These are phyloP conservation scores for Xerocomellus amylosporus DNA, from an alignment of 768 basidiomycete species.

Conservation along the genomic window DNA sequence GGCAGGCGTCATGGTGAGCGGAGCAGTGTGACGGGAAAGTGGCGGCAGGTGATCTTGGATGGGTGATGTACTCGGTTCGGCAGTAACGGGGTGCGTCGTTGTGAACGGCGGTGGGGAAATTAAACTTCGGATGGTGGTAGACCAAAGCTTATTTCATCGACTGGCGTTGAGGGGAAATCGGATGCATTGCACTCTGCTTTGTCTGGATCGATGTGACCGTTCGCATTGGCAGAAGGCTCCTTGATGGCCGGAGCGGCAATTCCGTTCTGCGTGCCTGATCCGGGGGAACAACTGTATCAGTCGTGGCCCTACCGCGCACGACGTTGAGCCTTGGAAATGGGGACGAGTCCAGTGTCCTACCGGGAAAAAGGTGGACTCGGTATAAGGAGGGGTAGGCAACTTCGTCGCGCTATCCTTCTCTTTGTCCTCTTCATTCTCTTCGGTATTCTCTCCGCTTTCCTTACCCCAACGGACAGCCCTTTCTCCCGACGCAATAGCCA, in stretches of 20 bases:
- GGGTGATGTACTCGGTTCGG: slow-evolving; percentile 7
- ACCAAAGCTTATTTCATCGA: slow-evolving; percentile 23
- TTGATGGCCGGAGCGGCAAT: neutral
- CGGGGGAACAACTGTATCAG: slow-evolving; percentile 3
- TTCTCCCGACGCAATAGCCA: slow-evolving; percentile 61
- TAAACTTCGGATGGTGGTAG: slow-evolving; percentile 7
- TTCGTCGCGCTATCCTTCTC: slow-evolving; percentile 13
- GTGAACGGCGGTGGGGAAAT: neutral
- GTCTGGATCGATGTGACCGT: slow-evolving; percentile 7
- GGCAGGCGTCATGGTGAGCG: slow-evolving; percentile 27
- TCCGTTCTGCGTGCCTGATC: neutral
- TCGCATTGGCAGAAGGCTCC: slow-evolving; percentile 1
- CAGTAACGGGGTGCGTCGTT: slow-evolving; percentile 2
- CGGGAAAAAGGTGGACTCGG: no score
- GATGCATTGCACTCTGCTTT: slow-evolving; percentile 8
- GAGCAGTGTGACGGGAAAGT: slow-evolving; percentile 19
- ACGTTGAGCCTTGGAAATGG: slow-evolving; percentile 7
- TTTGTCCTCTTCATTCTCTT: slow-evolving; percentile 30
- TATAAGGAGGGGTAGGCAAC: slow-evolving; percentile 7
- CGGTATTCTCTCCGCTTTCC: slow-evolving; percentile 30
- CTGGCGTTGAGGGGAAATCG: slow-evolving; percentile 14
- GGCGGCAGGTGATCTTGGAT: slow-evolving; percentile 9
- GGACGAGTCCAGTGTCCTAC: no score
- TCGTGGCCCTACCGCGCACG: slow-evolving; percentile 29
- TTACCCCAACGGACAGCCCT: slow-evolving; percentile 55